phyloP scores from a whole-genome alignment of 257 asterid species.

The Eustoma russellianum region DNA sequence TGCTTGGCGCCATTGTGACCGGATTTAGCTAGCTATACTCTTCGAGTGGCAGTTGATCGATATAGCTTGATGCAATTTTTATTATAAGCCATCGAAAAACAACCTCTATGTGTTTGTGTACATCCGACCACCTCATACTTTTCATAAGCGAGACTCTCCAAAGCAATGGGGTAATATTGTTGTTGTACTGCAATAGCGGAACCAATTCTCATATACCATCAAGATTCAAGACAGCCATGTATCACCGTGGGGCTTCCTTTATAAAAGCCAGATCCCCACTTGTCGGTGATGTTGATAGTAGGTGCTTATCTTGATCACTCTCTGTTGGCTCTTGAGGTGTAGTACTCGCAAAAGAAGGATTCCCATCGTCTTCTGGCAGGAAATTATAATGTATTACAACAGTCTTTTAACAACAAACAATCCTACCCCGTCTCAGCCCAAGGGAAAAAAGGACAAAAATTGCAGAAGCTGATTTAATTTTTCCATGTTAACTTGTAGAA shows the following conservation, averaged over 20 bases:
- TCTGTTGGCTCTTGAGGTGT: slow-evolving; percentile 27
- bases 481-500: too few species aligned
- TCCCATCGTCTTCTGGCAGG: slow-evolving; percentile 33
- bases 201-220: neutral
- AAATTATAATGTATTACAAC: neutral
- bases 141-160: too few species aligned
- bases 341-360: slow-evolving; percentile 19
- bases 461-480: neutral
- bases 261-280: slow-evolving; percentile 30
- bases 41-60: slow-evolving; percentile 12
- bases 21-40: neutral
- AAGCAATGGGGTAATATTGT: too few species aligned
- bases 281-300: slow-evolving; percentile 22
- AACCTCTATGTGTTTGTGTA: too few species aligned
- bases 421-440: neutral
- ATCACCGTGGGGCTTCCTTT: slow-evolving; percentile 29
- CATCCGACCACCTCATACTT: too few species aligned
- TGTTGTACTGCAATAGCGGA: too few species aligned
- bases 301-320: slow-evolving; percentile 38
- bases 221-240: slow-evolving; percentile 1
- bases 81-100: too few species aligned
- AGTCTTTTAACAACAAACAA: neutral
- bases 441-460: neutral
- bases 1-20: slow-evolving; percentile 1
- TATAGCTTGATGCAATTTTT: too few species aligned